Evolutionary conservation across 768 basidiomycete genomes (phyloP).

Genomic region (Mycena crocata): DNA sequence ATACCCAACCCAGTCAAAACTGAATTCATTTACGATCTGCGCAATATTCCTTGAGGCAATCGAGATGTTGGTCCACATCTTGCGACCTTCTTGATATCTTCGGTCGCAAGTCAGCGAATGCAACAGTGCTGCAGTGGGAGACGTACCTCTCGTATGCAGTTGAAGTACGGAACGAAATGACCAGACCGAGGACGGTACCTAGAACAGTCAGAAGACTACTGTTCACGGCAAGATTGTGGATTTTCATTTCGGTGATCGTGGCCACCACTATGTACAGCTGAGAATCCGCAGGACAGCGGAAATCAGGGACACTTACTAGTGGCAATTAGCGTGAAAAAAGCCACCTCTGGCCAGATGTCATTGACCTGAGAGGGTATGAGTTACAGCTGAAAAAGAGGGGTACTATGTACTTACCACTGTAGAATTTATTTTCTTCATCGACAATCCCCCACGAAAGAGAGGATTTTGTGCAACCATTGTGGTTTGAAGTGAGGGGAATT

Average conservation of each 20-base stretch:
- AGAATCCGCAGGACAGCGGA: background rate
- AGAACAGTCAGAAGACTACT: constrained; percentile 69
- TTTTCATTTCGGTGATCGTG: constrained; percentile 23
- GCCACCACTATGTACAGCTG: constrained; percentile 20
- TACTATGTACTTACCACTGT: too few relatives aligned
- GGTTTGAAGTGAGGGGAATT: background rate
- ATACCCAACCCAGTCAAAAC: background rate
- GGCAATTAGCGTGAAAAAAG: constrained; percentile 71
- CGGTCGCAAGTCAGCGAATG: background rate
- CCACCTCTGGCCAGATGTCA: constrained; percentile 73
- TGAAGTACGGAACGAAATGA: constrained; percentile 79
- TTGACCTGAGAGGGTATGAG: too few relatives aligned
- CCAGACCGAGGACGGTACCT: constrained; percentile 79
- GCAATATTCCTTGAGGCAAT: constrained; percentile 65
- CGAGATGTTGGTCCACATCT: constrained; percentile 75
- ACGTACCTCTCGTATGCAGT: constrained; percentile 75
- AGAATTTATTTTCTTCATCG: constrained; percentile 51
- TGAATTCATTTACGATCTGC: constrained; percentile 59
- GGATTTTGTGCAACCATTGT: constrained; percentile 44
- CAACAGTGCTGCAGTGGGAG: background rate
- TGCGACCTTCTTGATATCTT: constrained; percentile 77
- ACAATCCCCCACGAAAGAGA: constrained; percentile 44
- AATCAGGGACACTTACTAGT: constrained; percentile 54
- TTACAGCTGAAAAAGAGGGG: too few relatives aligned
- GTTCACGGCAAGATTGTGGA: constrained; percentile 21